Base-by-base conservation (phyloP, 2,329 filamentous ascomycete genomes). In the Trichoderma cornu-damae region DNA sequence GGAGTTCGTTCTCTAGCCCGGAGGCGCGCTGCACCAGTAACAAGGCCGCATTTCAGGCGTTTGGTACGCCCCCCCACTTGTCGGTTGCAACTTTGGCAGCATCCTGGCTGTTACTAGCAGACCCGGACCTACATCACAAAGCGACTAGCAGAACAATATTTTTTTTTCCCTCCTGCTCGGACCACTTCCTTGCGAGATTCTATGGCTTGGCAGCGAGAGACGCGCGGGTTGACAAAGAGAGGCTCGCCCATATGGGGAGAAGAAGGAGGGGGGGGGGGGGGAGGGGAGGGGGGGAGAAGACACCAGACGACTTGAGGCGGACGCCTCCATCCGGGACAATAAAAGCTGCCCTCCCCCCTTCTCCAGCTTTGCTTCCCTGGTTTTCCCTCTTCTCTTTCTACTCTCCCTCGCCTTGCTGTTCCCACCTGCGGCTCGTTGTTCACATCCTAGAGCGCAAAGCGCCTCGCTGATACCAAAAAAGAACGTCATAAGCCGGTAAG, bases 331-430 rank as follows among this genome's bases (percentile, higher is more conserved):
- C 47, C 28, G 32, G n/a, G 51, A 61, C 58, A 47, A 61, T 60
- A 61, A 57, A 59, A 52, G 28, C 50, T 44, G 26, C 34, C 59
- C 35, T 43, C 55, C 60, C 58, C 59, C 42, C 52, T 50, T 52
- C 43, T 54, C 37, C 49, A 18, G 42, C 60, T 46, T 51, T 57
- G 49, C 48, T 47, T 35, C 16, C 16, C 52, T 30, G 22, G 22
- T 52, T 57, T 60, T 53, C 55, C 53, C 48, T 62, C 26, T 61
- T 62, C 60, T 59, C 61, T 52, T 64, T 62, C 61, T 64, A 62
- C 63, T 61, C 63, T 63, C 61, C 62, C 63, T 61, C 62, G 61
- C 60, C 60, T 47, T 30, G 16, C 42, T 47, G 14, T 28, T 55
- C 42, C 18, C 24, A 6, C 18, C 44, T 5, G 48, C 58, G 34